Conservation (phyloP, 257 asterid genomes). For the Solanum peruvianum region DNA sequence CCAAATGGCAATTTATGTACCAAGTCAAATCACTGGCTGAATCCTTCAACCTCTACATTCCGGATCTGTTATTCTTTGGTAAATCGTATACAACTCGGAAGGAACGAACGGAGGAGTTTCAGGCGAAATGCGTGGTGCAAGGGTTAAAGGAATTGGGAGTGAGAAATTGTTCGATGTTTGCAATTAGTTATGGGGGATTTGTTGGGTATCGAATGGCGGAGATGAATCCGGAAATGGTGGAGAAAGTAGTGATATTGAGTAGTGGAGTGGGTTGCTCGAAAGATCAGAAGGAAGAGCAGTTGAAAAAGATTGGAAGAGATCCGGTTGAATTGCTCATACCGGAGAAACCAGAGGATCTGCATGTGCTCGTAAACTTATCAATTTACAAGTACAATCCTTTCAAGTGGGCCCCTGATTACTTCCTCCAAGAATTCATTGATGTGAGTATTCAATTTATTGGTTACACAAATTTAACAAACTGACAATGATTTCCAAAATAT, state of each 20-base stretch:
- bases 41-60: conserved; percentile 48
- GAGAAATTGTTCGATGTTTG: conserved; percentile 36
- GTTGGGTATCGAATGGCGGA: conserved; percentile 55
- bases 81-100: conserved; percentile 26
- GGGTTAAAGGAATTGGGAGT: conserved; percentile 51
- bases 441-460: conserved; percentile 6
- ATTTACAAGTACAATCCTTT: conserved; percentile 23
- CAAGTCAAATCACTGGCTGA: conserved; percentile 26
- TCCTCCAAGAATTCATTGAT: conserved; percentile 37
- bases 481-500: background rate
- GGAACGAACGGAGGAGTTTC: conserved; percentile 38
- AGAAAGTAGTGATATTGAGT: conserved; percentile 59
- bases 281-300: conserved; percentile 33
- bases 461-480: background rate
- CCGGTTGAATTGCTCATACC: conserved; percentile 41
- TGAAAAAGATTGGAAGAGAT: conserved; percentile 27
- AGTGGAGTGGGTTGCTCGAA: conserved; percentile 46
- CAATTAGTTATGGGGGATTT: conserved; percentile 58
- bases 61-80: conserved; percentile 63
- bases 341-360: conserved; percentile 33
- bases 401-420: conserved; percentile 38
- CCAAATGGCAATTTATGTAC: conserved; percentile 49
- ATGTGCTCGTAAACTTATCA: conserved; percentile 30
- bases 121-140: conserved; percentile 44
- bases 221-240: conserved; percentile 36